Evolutionary conservation across 768 basidiomycete genomes (phyloP), one percentile per base, ranked within the genome.

Genomic region (Leucocoprinus birnbaumii): DNA sequence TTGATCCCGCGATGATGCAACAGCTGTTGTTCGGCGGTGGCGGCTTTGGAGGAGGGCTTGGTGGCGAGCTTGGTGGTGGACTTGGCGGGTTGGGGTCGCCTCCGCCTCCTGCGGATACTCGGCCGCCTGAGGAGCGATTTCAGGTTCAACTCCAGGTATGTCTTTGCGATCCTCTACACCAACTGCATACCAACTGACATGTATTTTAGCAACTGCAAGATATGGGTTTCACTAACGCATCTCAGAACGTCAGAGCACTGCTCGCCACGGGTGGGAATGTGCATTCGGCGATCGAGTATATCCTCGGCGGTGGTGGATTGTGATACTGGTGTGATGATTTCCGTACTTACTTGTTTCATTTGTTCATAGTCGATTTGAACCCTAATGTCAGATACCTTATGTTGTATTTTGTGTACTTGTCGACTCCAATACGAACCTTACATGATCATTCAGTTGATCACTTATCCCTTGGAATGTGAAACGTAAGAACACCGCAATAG

Each of bases 211-310:
- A 95, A 86, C 69, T 98, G 64, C 87, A 92, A 66, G 91, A 89
- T 57, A 98, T 98, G 96, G 95, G 93, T 1, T 92, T 98, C 70
- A 83, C 79, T 49, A 94, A 96, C 54, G 93, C 93, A 7, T 68
- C 81, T 40, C 91, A 94, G 78, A 98, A 98, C 67, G 78, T 98
- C 6, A 80, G 94, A 3, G 94, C 96, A 3, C 74, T 98, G 41
- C 78, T 93, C 8, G 93, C 91, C 47, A 94, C 94, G 0, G 93
- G 84, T n/a, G 94, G 95, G 10, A 94, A 94, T 62, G 91, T 97
- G 16, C 84, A 97, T 66, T 80, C 84, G 19, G 94, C 94, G 44
- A 89, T 98, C 62, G 94, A 97, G 71, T 93, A 96, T 65, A 94
- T 98, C 60, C 78, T 98, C 54, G 69, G 76, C 40, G 93, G 91